These are phyloP conservation scores for Eucalyptus curtisii DNA, from an alignment of 345 rosid species.

Conservation along the genomic window DNA sequence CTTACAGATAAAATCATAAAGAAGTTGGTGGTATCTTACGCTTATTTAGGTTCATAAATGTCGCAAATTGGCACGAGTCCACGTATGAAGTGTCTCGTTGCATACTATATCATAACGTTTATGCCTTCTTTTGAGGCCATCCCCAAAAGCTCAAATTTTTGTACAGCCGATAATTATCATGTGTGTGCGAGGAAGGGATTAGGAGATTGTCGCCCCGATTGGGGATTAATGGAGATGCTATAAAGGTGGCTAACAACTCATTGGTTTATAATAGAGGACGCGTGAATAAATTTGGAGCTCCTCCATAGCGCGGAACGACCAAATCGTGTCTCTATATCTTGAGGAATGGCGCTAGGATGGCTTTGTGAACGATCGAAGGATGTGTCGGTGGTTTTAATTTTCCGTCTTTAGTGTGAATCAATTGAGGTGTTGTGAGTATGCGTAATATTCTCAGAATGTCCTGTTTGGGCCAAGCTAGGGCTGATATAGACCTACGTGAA, in stretches of 20 bases:
- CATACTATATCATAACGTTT: background rate
- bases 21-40: background rate
- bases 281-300: background rate
- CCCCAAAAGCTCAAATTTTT: background rate
- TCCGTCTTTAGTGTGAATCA: no score
- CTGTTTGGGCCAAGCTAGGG: background rate
- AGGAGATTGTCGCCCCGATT: background rate
- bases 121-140: background rate
- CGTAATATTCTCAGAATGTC: background rate
- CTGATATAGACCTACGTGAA: accelerated
- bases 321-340: background rate
- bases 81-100: background rate
- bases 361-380: background rate
- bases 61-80: background rate
- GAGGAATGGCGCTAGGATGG: background rate
- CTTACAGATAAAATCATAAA: background rate
- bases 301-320: background rate
- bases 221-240: no score
- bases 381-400: background rate
- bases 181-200: background rate
- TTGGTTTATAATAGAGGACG: background rate
- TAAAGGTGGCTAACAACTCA: no score
- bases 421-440: background rate
- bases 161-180: background rate
- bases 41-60: background rate